A percentile compares a stretch with the other conserved stretches of the same genome.
These are phyloP conservation scores for Raphanus sativus DNA, from an alignment of 345 rosid genomes.

Conservation along the genomic window DNA sequence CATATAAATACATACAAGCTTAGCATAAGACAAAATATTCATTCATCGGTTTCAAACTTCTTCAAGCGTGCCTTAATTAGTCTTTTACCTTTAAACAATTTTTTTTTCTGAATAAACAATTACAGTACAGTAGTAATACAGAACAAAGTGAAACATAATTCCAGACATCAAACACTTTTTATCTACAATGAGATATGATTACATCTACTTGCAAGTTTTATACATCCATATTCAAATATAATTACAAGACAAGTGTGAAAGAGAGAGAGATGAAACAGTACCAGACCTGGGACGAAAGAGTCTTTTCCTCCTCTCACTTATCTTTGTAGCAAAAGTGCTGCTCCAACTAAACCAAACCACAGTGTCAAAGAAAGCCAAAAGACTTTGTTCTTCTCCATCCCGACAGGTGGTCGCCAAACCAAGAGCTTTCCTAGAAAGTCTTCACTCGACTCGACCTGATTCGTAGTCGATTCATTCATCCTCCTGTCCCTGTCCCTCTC, in stretches of 20 bases:
- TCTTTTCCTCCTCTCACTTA: conserved; percentile 33
- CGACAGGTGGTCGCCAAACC: conserved; percentile 76
- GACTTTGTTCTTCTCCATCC: conserved; percentile 59
- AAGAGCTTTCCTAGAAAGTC: conserved; percentile 73
- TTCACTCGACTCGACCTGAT: conserved; percentile 64
- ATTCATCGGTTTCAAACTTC: background rate
- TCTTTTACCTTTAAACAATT: background rate
- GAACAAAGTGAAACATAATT: background rate
- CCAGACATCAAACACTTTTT: conserved; percentile 10
- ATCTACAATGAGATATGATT: conserved; percentile 26
- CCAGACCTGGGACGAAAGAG: background rate
- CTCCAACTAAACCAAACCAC: conserved; percentile 88
- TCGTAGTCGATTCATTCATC: conserved; percentile 54
- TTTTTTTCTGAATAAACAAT: background rate
- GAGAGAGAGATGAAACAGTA: conserved; percentile 2
- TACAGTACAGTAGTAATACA: background rate
- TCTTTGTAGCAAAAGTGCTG: conserved; percentile 71
- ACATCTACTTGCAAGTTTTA: conserved; percentile 9
- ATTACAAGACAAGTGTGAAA: conserved; percentile 17
- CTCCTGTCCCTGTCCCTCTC: conserved; percentile 56
- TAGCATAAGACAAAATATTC: background rate
- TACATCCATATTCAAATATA: conserved; percentile 29
- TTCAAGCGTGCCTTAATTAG: background rate
- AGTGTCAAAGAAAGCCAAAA: conserved; percentile 79
- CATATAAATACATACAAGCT: no score